These are phyloP conservation scores for Cutaneotrichosporon mucoides DNA, from an alignment of 1,284 basidiomycete species.

Conservation along the genomic window DNA sequence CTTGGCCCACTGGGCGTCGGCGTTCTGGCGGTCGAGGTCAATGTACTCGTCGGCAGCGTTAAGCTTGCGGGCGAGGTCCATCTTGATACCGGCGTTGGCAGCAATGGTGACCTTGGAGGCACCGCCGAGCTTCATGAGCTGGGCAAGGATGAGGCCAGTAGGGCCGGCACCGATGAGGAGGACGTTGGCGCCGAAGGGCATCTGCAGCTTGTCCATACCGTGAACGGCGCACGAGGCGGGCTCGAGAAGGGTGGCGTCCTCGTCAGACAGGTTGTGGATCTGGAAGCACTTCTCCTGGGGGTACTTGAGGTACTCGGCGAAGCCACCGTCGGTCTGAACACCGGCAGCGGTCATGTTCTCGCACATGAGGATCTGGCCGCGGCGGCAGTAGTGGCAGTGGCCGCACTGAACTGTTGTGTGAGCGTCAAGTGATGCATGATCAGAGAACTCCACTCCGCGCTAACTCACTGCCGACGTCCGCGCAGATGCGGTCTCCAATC, in stretches of 20 bases:
- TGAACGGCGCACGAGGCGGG: slow-evolving; percentile 84
- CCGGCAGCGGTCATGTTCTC: slow-evolving; percentile 73
- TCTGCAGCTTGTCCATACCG: slow-evolving; percentile 75
- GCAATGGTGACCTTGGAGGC: slow-evolving; percentile 69
- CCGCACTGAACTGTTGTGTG: slow-evolving; percentile 53
- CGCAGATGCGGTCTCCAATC: slow-evolving; percentile 73
- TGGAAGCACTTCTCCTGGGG: slow-evolving; percentile 69
- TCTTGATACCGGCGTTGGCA: slow-evolving; percentile 81
- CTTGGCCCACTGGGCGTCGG: slow-evolving; percentile 71
- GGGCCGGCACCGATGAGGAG: slow-evolving; percentile 63
- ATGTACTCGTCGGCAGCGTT: slow-evolving; percentile 74
- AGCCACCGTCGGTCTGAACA: slow-evolving; percentile 73
- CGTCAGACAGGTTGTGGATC: slow-evolving; percentile 76
- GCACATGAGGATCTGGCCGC: slow-evolving; percentile 67
- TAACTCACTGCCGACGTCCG: slow-evolving; percentile 56
- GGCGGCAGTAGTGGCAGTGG: slow-evolving; percentile 75
- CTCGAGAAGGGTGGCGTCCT: slow-evolving; percentile 81
- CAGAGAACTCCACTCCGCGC: too few species aligned
- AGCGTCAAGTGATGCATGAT: too few species aligned
- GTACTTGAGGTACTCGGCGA: slow-evolving; percentile 76
- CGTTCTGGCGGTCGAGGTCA: slow-evolving; percentile 69
- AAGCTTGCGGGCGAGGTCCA: slow-evolving; percentile 69
- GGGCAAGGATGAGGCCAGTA: slow-evolving; percentile 75
- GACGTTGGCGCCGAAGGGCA: slow-evolving; percentile 70
- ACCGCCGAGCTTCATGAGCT: slow-evolving; percentile 77